These are phyloP conservation scores for Papiliotrema nemorosa DNA, from an alignment of 1,284 basidiomycete genomes.

Conservation along the genomic window DNA sequence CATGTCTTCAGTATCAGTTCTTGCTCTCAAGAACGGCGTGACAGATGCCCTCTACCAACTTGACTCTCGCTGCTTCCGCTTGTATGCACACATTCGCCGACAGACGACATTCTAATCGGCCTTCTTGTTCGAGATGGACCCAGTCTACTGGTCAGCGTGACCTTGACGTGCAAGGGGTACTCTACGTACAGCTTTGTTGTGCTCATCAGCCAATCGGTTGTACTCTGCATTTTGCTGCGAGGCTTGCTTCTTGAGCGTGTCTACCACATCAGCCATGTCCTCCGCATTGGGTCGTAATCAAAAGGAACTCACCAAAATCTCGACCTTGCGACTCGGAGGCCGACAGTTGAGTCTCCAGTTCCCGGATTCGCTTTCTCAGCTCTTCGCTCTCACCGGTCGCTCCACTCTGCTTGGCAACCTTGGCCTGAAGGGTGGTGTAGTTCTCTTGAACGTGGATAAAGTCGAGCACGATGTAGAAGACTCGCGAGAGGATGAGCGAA, in stretches of 20 bases:
- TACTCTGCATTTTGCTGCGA: conserved; percentile 72
- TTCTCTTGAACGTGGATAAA: conserved; percentile 86
- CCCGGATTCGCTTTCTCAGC: conserved; percentile 60
- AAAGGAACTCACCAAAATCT: conserved; percentile 66
- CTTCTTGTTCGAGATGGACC: conserved; percentile 55
- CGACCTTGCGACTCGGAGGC: conserved; percentile 55
- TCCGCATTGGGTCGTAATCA: background rate
- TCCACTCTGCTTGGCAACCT: conserved; percentile 52
- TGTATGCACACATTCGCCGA: too few species aligned
- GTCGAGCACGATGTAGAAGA: conserved; percentile 86
- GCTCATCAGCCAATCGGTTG: conserved; percentile 71
- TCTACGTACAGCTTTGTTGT: conserved; percentile 58
- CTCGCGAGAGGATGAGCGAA: conserved; percentile 84
- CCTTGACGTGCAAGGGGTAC: background rate
- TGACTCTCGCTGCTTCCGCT: too few species aligned
- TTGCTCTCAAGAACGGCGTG: too few species aligned
- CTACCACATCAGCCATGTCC: conserved; percentile 44
- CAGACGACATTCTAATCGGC: conserved; percentile 45
- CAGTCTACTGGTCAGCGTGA: conserved; percentile 50
- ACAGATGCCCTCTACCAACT: too few species aligned
- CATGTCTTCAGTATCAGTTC: too few species aligned
- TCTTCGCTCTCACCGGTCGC: conserved; percentile 50
- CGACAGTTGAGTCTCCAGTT: conserved; percentile 61
- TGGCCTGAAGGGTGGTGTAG: conserved; percentile 74
- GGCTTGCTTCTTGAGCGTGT: conserved; percentile 78